Evolutionary conservation across 2,329 filamentous ascomycete genomes (phyloP).

Genomic region (Phialophora expanda): DNA sequence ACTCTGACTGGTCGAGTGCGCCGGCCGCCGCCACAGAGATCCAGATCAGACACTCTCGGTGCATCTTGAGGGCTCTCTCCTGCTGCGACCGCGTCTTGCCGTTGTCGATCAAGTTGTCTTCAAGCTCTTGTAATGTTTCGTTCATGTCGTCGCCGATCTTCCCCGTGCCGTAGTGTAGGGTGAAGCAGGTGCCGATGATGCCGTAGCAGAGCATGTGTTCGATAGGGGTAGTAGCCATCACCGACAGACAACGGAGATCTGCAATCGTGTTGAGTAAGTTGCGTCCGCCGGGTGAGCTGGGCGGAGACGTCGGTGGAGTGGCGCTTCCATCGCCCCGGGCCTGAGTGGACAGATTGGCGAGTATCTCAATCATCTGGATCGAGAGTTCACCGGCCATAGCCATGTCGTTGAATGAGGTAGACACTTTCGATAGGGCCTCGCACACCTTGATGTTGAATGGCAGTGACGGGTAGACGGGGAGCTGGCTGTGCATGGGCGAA

Average conservation of each 20-base stretch:
- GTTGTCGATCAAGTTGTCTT: conserved; percentile 26
- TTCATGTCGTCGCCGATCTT: conserved; percentile 27
- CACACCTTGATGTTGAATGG: conserved; percentile 29
- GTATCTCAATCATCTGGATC: conserved; percentile 32
- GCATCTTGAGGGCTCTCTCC: conserved; percentile 10
- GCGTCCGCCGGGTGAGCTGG: conserved; percentile 15
- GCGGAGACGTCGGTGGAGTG: conserved; percentile 16
- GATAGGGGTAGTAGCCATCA: conserved; percentile 26
- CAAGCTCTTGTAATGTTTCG: conserved; percentile 26
- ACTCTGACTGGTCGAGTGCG: conserved; percentile 24
- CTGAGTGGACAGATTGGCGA: conserved; percentile 23
- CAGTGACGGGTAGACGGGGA: conserved; percentile 30
- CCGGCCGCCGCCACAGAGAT: conserved; percentile 23
- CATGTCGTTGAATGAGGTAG: conserved; percentile 30
- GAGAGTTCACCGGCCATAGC: conserved; percentile 30
- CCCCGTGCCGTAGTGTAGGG: conserved; percentile 22
- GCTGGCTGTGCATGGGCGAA: conserved; percentile 28
- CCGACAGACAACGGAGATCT: conserved; percentile 28
- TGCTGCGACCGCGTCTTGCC: conserved; percentile 18
- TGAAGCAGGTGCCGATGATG: conserved; percentile 30
- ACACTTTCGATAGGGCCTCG: conserved; percentile 31
- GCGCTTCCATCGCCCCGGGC: conserved; percentile 21
- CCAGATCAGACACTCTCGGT: conserved; percentile 32
- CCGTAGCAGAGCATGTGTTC: conserved; percentile 32
- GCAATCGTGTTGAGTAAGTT: conserved; percentile 26